Percentiles rank a stretch among this genome's conserved stretches.
Conservation (phyloP, 2,329 filamentous ascomycete species). For the Tolypocladium capitatum region DNA sequence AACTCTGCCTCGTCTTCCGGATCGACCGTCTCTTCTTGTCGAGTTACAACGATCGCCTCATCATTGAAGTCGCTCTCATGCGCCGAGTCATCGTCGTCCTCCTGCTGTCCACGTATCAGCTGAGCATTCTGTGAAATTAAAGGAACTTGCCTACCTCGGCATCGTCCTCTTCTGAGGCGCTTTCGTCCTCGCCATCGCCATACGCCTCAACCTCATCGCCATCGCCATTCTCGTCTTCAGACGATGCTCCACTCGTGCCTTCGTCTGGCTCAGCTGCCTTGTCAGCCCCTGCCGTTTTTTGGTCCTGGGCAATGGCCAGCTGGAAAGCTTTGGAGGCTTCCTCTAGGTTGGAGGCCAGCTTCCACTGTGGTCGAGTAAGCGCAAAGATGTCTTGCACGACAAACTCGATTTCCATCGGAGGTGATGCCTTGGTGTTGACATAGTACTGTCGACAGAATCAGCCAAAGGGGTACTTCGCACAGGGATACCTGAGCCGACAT, state of each 20-base stretch:
- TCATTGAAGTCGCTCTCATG: conserved; percentile 59
- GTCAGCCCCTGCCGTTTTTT: conserved; percentile 63
- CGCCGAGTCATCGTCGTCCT: conserved; percentile 34
- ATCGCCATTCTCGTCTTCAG: conserved; percentile 63
- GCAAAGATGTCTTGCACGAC: conserved; percentile 86
- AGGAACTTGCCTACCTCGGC: conserved; percentile 30
- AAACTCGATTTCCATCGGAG: conserved; percentile 97
- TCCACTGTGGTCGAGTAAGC: conserved; percentile 82
- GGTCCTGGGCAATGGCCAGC: conserved; percentile 79
- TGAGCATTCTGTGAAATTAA: not conserved
- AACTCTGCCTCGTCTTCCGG: conserved; percentile 95
- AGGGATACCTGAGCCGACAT: conserved; percentile 1
- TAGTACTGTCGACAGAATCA: conserved; percentile 54
- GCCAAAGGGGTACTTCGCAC: not conserved
- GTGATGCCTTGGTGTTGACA: conserved; percentile 72
- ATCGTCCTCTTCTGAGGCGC: conserved; percentile 46
- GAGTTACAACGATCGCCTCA: conserved; percentile 82
- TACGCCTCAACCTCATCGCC: conserved; percentile 51
- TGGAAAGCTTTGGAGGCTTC: conserved; percentile 77
- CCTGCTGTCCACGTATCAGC: conserved; percentile 17
- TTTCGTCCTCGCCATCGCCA: conserved; percentile 46
- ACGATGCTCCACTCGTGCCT: conserved; percentile 53
- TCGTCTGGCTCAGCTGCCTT: conserved; percentile 61
- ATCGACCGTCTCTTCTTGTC: conserved; percentile 79
- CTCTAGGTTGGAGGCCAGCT: conserved; percentile 63